Conservation (phyloP, 352 stramenopile genomes). For the Phytophthora idaei region DNA sequence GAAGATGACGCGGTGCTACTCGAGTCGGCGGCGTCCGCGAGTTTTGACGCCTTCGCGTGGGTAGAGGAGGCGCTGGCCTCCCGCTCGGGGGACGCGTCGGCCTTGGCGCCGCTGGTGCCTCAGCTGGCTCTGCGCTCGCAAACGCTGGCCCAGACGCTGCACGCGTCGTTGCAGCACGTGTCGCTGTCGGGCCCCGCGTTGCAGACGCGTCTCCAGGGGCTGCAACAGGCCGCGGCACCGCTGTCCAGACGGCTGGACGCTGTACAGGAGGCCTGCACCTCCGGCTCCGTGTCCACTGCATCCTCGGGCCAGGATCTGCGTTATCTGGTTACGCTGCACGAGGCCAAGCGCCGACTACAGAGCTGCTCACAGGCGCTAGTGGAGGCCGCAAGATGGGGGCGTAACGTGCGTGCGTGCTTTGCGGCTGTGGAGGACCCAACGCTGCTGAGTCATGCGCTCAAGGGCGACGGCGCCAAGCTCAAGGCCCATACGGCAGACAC, state of each 20-base stretch:
- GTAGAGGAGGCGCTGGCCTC: conserved; percentile 67
- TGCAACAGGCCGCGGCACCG: conserved; percentile 51
- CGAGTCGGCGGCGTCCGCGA: conserved; percentile 51
- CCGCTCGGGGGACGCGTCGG: conserved; percentile 27
- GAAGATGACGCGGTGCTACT: conserved; percentile 34
- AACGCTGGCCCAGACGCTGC: conserved; percentile 58
- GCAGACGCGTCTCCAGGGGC: conserved; percentile 55
- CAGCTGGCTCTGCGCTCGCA: conserved; percentile 70
- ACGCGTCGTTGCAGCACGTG: conserved; percentile 67
- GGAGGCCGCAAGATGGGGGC: conserved; percentile 68
- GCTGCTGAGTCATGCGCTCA: conserved; percentile 22
- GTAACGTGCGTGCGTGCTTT: conserved; percentile 64
- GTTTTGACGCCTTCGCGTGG: conserved; percentile 78
- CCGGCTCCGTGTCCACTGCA: conserved; percentile 1
- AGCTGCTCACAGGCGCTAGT: conserved; percentile 73
- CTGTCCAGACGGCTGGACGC: conserved; percentile 51
- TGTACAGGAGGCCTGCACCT: conserved; percentile 38
- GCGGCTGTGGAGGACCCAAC: conserved; percentile 49
- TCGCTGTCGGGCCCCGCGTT: conserved; percentile 51
- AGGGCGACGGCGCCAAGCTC: conserved; percentile 7
- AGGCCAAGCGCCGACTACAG: conserved; percentile 67
- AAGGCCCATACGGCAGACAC: conserved; percentile 1
- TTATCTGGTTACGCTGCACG: conserved; percentile 69
- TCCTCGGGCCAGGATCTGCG: conserved; percentile 40
- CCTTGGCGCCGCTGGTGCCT: conserved; percentile 52